Percentiles rank a stretch among this genome's conserved stretches.
Evolutionary conservation across 192 early-diverging fungal genomes (phyloP).

Genomic region (Coemansia biformis): DNA sequence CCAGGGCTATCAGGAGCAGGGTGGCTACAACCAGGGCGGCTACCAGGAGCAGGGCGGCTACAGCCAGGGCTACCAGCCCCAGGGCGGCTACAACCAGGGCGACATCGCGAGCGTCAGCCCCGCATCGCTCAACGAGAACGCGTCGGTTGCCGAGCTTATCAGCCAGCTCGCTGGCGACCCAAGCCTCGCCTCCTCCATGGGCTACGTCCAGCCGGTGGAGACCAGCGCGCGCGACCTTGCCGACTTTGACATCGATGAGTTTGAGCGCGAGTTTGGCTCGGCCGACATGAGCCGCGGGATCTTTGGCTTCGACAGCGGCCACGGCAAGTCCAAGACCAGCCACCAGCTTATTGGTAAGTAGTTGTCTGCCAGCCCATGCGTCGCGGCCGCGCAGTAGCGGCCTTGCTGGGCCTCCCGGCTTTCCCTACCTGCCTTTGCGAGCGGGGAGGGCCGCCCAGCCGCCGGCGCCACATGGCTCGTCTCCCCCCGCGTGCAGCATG

Average conservation of each 20-base stretch:
- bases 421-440: too few relatives aligned
- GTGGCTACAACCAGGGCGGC: slow-evolving; percentile 14
- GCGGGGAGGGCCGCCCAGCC: too few relatives aligned
- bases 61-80: slow-evolving; percentile 3
- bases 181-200: neutral
- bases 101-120: neutral
- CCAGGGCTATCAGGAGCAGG: too few relatives aligned
- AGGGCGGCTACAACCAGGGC: slow-evolving; percentile 2
- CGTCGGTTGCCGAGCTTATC: slow-evolving; percentile 6
- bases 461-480: too few relatives aligned
- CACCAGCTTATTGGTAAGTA: slow-evolving; percentile 52
- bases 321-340: slow-evolving; percentile 39
- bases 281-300: slow-evolving; percentile 30
- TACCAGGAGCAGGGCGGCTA: slow-evolving; percentile 2
- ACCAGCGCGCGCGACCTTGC: slow-evolving; percentile 23
- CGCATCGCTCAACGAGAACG: slow-evolving; percentile 2
- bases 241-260: slow-evolving; percentile 26
- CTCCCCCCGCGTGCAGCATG: too few relatives aligned
- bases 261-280: slow-evolving; percentile 13
- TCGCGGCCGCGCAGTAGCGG: too few relatives aligned
- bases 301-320: slow-evolving; percentile 31
- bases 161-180: slow-evolving; percentile 7
- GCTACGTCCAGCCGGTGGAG: slow-evolving; percentile 4
- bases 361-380: neutral
- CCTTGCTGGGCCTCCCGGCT: too few relatives aligned